Base-by-base conservation (phyloP, 208 protist genomes). In the Balamuthia mandrillaris region DNA sequence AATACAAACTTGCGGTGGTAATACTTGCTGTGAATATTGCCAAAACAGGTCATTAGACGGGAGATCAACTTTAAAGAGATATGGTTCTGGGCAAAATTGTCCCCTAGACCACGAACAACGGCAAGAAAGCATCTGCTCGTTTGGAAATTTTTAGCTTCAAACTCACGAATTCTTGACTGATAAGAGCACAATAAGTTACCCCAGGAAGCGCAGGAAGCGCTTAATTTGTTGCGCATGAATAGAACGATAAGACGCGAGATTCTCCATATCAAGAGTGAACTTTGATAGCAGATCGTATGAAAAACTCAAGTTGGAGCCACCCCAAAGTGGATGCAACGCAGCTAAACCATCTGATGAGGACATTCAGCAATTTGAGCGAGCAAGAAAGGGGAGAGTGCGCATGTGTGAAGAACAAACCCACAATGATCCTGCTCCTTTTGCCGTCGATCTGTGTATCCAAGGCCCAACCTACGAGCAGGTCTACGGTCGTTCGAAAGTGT, bases 301-400 rank as follows among this genome's bases (percentile, higher is more conserved):
- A 33, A 79, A 79, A 9, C 35, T 47, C 16, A 79, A 24, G 58
- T 79, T 79, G 0, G 42, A 24, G 10, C 70, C 70, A 33, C 35
- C 49, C 70, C 70, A 79, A 41, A 79, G 24, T n/a, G 49, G 70
- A 56, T 79, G 70, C 51, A 79, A 79, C 18, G 70, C 29, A 58
- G 58, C 70, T 18, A 79, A 79, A 6, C 33, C 31, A 24, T 79
- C 70, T 79, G 37, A 35, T 7, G n/a, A 6, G 21, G 44, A 21
- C 5, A 3, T 2, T 37, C 3, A 39, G 31, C 16, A 54, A 45
- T 7, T 58, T 9, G 5, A 54, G 16, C 31, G 49, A 29, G 63
- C 31, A 47, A n/a, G 47, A 74, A 47, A 74, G 39, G 27, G 49
- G 49, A 56, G 18, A 56, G 14, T 31, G 56, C 29, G 3, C 45